phyloP scores from a whole-genome alignment of 495 filamentous ascomycete species.

The Cercophora sp. region DNA sequence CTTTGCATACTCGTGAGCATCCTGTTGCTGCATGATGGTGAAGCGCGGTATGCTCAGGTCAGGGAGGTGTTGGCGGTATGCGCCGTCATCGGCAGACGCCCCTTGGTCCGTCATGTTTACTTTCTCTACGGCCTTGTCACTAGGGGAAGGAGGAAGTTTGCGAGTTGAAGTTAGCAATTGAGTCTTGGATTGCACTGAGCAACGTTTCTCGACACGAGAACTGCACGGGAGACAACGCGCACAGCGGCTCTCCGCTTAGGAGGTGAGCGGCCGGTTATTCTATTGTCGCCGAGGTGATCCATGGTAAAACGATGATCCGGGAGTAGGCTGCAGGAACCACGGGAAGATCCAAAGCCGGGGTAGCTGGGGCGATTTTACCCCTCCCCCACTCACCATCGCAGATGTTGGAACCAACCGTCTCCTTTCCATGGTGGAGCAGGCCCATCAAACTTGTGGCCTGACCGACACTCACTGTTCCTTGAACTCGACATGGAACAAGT shows the following conservation, averaged over 20 bases:
- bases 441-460: no score
- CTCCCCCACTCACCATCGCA: slow-evolving; percentile 11
- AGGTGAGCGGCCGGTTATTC: slow-evolving; percentile 24
- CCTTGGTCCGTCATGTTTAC: slow-evolving; percentile 13
- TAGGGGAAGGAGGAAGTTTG: background rate
- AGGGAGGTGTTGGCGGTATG: slow-evolving; percentile 48
- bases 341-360: no score
- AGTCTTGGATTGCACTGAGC: background rate
- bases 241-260: background rate
- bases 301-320: slow-evolving; percentile 27
- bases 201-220: background rate
- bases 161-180: background rate
- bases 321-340: no score
- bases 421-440: background rate
- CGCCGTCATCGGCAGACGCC: slow-evolving; percentile 6
- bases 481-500: slow-evolving; percentile 20
- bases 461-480: slow-evolving; percentile 14
- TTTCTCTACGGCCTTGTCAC: background rate
- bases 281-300: slow-evolving; percentile 12
- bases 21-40: slow-evolving; percentile 57
- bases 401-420: background rate
- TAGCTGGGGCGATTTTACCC: background rate
- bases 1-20: slow-evolving; percentile 60
- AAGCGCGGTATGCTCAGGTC: slow-evolving; percentile 59
- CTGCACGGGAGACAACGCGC: background rate